Evolutionary conservation across 106 monocot species (phyloP).

Genomic region (Dendrobium huoshanense): DNA sequence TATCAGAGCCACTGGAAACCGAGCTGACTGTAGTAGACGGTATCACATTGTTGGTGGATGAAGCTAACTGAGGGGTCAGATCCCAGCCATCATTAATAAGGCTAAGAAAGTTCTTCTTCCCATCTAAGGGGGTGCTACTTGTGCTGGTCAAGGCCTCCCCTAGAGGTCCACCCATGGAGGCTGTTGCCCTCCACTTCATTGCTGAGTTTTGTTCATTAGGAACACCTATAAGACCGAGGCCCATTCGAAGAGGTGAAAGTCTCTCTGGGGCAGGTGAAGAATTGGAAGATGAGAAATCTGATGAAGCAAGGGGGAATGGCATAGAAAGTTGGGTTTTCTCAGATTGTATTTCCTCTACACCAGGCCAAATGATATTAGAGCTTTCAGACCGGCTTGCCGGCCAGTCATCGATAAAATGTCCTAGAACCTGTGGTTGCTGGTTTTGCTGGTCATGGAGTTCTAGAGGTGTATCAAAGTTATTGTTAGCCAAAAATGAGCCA

Average conservation of each 20-base stretch:
- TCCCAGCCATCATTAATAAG: constrained; percentile 39
- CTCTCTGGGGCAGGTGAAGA: constrained; percentile 24
- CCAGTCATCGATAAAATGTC: constrained; percentile 37
- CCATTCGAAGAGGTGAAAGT: constrained; percentile 28
- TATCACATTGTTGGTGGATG: constrained; percentile 36
- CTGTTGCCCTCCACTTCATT: constrained; percentile 26
- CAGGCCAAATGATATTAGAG: constrained; percentile 24
- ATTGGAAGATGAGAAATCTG: constrained; percentile 36
- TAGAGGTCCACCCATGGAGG: constrained; percentile 57
- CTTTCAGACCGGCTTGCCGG: constrained; percentile 24
- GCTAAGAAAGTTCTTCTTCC: constrained; percentile 27
- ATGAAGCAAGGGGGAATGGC: constrained; percentile 33
- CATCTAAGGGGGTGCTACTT: constrained; percentile 9
- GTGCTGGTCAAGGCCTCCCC: constrained; percentile 69
- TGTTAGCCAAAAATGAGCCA: constrained; percentile 10
- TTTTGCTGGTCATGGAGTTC: constrained; percentile 22
- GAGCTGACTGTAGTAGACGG: constrained; percentile 37
- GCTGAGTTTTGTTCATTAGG: constrained; percentile 11
- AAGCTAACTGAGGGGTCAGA: constrained; percentile 25
- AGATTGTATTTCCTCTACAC: constrained; percentile 21
- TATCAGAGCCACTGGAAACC: constrained; percentile 35
- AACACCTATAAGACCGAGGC: constrained; percentile 19
- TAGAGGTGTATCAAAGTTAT: constrained; percentile 10
- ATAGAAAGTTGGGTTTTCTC: constrained; percentile 42
- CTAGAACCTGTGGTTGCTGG: constrained; percentile 22